Base-by-base conservation (phyloP, 306 rosid genomes). In the Prunus persica region DNA sequence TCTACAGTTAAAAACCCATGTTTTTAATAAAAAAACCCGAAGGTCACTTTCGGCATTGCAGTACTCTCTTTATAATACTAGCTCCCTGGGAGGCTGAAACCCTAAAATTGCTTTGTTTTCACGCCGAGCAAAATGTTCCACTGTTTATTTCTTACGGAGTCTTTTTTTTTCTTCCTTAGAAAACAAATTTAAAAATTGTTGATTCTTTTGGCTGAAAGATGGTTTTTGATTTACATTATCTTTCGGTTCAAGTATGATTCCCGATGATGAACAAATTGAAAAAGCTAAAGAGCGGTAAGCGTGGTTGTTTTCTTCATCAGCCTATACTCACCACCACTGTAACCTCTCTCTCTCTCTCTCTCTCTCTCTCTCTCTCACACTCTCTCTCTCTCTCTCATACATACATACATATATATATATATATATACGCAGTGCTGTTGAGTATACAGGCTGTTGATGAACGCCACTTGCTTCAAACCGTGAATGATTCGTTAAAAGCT, bases 221-320 rank as follows among this genome's bases (percentile, higher is more conserved):
- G 18, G 18, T 49, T 49, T 49, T 49, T 49, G 30, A n/a, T 50
- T 25, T 69, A 10, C 6, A 8, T 28, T 70, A 11, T 47, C 8
- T 47, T 72, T 28, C 34, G 14, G 3, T 73, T 13, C 18, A 16
- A 9, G 3, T 52, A 18, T 52, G 22, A 18, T 52, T 80, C 84
- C 66, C 79, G n/a, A 69, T 85, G 89, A 79, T 86, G 89, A 25
- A 47, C 6, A 70, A 67, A 60, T 54, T 64, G 74, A 76, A 76
- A 62, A 64, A 22, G 16, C 41, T 46, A 70, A 20, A 61, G 78
- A 77, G 75, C 77, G 74, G 84, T 50, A 4, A 52, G 75, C 20
- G 4, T 83, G 75, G 79, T 82, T 52, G 30, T 67, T 27, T 80
- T 77, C 73, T 3, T 80, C 84, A 46, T 28, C 8, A 34, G 81